Percentiles rank a stretch among this genome's conserved stretches.
Evolutionary conservation across 2,329 filamentous ascomycete species (phyloP).

Genomic region (Claviceps digitariae): DNA sequence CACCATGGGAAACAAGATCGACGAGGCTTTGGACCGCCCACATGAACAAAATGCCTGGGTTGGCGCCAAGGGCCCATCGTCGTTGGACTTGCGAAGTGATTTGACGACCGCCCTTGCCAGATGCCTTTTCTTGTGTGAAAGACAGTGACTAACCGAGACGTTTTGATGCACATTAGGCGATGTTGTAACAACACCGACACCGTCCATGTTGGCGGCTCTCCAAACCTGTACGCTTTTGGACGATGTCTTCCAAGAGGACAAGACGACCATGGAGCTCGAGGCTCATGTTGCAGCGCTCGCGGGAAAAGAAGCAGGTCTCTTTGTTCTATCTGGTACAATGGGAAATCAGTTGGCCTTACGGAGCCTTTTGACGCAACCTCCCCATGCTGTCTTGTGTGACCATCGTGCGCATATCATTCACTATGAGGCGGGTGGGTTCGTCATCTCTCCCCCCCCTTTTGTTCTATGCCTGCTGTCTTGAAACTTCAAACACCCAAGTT

Average conservation of each 20-base stretch:
- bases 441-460: not conserved
- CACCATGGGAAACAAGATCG: not conserved
- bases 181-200: conserved; percentile 57
- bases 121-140: not conserved
- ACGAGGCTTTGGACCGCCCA: not conserved
- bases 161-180: conserved; percentile 26
- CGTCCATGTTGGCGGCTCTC: conserved; percentile 72
- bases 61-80: conserved; percentile 8
- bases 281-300: conserved; percentile 58
- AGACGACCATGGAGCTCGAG: conserved; percentile 65
- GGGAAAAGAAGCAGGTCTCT: conserved; percentile 61
- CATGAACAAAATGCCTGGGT: conserved; percentile 8
- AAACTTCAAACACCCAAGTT: not conserved
- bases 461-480: not conserved
- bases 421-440: conserved; percentile 48
- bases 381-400: conserved; percentile 70
- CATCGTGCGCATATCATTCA: conserved; percentile 63
- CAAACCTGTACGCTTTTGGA: conserved; percentile 62
- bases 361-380: conserved; percentile 64
- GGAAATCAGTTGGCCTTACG: conserved; percentile 80
- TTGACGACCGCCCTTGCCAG: not conserved
- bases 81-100: conserved; percentile 11
- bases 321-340: conserved; percentile 87
- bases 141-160: not conserved
- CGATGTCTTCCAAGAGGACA: conserved; percentile 72